Percentiles rank a stretch among this genome's conserved stretches.
phyloP scores from a whole-genome alignment of 208 protist species.

The Zelonia costaricensis region DNA sequence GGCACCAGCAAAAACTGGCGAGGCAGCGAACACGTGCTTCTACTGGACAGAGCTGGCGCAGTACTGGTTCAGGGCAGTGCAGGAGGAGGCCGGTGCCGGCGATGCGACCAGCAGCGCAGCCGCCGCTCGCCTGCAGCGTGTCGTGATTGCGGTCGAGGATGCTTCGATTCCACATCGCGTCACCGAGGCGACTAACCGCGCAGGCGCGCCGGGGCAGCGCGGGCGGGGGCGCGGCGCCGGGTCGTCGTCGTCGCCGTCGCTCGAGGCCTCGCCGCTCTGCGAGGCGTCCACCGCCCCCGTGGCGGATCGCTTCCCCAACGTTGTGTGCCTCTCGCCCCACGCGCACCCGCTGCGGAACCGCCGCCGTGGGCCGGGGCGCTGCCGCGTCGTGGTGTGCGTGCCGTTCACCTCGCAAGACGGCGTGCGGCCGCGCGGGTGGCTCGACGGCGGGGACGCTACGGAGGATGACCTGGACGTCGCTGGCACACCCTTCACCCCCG shows the following conservation, averaged over 20 bases:
- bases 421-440: slow-evolving; percentile 42
- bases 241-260: too few relatives aligned
- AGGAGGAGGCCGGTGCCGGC: too few relatives aligned
- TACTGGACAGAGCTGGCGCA: slow-evolving; percentile 38
- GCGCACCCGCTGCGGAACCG: too few relatives aligned
- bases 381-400: slow-evolving; percentile 61
- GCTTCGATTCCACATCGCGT: not conserved
- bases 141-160: slow-evolving; percentile 30
- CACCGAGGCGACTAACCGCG: not conserved
- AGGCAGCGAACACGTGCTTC: not conserved
- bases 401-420: slow-evolving; percentile 70
- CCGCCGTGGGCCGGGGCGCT: too few relatives aligned
- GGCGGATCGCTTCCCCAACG: too few relatives aligned
- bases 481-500: not conserved
- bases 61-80: slow-evolving; percentile 9
- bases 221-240: too few relatives aligned
- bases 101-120: not conserved
- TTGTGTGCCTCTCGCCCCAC: too few relatives aligned
- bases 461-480: slow-evolving; percentile 12
- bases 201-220: not conserved
- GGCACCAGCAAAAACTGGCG: slow-evolving; percentile 7
- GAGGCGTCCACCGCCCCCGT: too few relatives aligned
- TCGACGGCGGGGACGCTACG: slow-evolving; percentile 12
- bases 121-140: slow-evolving; percentile 2
- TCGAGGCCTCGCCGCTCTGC: too few relatives aligned